phyloP scores from a whole-genome alignment of 192 early-diverging fungal species.

The Coemansia sp. region DNA sequence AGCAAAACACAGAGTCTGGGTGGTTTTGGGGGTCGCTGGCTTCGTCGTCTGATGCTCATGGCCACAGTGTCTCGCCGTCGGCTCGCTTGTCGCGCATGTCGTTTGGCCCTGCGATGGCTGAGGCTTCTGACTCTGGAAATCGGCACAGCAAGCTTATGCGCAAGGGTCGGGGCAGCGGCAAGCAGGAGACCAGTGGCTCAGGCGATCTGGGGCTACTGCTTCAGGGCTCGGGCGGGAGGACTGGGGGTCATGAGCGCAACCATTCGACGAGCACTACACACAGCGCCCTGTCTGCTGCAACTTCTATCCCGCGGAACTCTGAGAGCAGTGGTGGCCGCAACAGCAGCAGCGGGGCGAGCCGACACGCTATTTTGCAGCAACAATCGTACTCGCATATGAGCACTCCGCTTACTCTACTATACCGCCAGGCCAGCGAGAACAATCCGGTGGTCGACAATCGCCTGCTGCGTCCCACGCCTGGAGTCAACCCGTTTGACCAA shows the following conservation, averaged over 20 bases:
- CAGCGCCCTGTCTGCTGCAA: constrained; percentile 5
- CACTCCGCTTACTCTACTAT: not conserved
- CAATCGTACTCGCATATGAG: constrained; percentile 1
- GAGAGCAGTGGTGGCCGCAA: constrained; percentile 15
- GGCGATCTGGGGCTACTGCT: constrained; percentile 1
- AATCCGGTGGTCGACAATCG: constrained; percentile 5
- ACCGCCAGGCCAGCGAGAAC: constrained; percentile 1
- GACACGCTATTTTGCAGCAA: constrained; percentile 4
- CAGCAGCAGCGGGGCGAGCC: constrained; percentile 7
- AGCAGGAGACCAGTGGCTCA: not conserved
- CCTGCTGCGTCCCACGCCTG: constrained; percentile 1
- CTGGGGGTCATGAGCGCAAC: constrained; percentile 15
- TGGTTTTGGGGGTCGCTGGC: constrained; percentile 31
- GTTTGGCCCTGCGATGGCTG: not conserved
- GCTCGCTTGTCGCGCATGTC: not conserved
- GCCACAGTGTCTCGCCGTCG: constrained; percentile 2
- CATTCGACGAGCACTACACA: constrained; percentile 23
- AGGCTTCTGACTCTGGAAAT: not conserved
- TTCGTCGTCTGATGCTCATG: constrained; percentile 6
- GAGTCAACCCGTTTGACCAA: constrained; percentile 30
- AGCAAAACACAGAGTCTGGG: constrained; percentile 16
- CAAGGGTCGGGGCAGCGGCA: constrained; percentile 5
- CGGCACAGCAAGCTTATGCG: constrained; percentile 40
- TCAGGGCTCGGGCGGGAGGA: constrained; percentile 1
- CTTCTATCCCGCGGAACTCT: constrained; percentile 8